phyloP scores from a whole-genome alignment of 768 basidiomycete species.

The Lactifluus rugatus region DNA sequence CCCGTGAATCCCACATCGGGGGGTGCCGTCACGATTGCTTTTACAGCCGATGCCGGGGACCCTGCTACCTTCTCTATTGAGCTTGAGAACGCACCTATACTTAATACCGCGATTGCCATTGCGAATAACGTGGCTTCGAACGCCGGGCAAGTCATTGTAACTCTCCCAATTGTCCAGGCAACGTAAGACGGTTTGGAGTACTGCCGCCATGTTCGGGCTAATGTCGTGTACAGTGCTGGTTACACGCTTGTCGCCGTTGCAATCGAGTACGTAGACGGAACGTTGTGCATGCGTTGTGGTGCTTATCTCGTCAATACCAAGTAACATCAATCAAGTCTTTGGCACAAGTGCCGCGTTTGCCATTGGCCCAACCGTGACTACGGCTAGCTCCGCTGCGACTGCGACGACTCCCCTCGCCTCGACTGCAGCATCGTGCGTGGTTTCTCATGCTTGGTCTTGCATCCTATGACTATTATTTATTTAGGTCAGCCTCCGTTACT shows the following conservation, averaged over 20 bases:
- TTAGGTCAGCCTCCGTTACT: slow-evolving; percentile 6
- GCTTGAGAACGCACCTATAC: background rate
- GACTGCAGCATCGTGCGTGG: background rate
- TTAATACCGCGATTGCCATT: slow-evolving; percentile 15
- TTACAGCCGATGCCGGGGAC: background rate
- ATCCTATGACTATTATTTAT: background rate
- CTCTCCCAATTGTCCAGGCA: slow-evolving; percentile 2
- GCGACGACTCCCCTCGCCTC: background rate
- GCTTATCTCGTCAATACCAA: background rate
- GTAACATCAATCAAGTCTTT: slow-evolving; percentile 1
- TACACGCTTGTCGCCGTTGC: slow-evolving; percentile 16
- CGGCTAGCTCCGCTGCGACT: slow-evolving; percentile 1
- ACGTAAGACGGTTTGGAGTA: background rate
- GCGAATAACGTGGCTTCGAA: slow-evolving; percentile 12
- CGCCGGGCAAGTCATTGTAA: background rate
- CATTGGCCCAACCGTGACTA: slow-evolving; percentile 1
- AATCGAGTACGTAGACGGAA: slow-evolving; percentile 2
- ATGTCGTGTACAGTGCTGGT: background rate
- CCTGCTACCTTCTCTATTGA: background rate
- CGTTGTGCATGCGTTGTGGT: background rate
- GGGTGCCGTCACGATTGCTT: slow-evolving; percentile 3
- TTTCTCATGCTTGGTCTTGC: background rate
- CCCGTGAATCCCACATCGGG: slow-evolving; percentile 5
- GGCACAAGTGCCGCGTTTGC: background rate
- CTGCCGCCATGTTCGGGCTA: background rate